Evolutionary conservation across 2,329 filamentous ascomycete species (phyloP).

Genomic region (Neofusicoccum umdonicola): DNA sequence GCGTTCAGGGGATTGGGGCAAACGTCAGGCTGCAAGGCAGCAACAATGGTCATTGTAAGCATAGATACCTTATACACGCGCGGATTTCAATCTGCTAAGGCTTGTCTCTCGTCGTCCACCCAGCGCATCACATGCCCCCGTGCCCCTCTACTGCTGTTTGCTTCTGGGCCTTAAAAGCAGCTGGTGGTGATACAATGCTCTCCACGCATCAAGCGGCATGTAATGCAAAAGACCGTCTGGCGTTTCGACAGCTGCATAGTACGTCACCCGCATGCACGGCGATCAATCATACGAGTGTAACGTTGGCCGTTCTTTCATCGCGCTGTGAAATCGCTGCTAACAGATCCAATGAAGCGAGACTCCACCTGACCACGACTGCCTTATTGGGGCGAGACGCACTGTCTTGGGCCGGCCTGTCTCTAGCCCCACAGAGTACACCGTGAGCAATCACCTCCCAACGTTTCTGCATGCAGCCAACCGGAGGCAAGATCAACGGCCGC

Average conservation of each 20-base stretch:
- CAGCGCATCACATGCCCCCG: neutral
- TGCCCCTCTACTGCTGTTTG: neutral
- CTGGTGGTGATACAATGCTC: neutral
- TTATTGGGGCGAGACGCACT: neutral
- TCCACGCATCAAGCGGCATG: constrained; percentile 3
- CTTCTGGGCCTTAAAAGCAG: neutral
- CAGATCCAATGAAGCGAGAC: constrained; percentile 8
- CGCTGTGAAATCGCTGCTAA: constrained; percentile 2
- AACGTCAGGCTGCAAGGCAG: constrained; percentile 1
- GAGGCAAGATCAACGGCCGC: constrained; percentile 6
- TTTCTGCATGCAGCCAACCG: constrained; percentile 13
- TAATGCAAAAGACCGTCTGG: constrained; percentile 8
- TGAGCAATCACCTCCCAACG: constrained; percentile 16
- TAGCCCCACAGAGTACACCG: constrained; percentile 1
- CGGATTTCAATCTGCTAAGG: constrained; percentile 6
- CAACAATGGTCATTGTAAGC: constrained; percentile 14
- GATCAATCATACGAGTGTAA: constrained; percentile 17
- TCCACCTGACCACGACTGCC: constrained; percentile 9
- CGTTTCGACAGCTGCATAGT: constrained; percentile 14
- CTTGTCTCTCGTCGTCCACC: neutral
- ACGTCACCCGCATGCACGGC: constrained; percentile 9
- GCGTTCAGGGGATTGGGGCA: neutral
- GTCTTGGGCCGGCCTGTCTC: constrained; percentile 2
- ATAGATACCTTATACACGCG: constrained; percentile 14
- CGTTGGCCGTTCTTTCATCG: constrained; percentile 1